phyloP scores from a whole-genome alignment of 2,329 filamentous ascomycete species.

The Alternaria novae-zelandiae region DNA sequence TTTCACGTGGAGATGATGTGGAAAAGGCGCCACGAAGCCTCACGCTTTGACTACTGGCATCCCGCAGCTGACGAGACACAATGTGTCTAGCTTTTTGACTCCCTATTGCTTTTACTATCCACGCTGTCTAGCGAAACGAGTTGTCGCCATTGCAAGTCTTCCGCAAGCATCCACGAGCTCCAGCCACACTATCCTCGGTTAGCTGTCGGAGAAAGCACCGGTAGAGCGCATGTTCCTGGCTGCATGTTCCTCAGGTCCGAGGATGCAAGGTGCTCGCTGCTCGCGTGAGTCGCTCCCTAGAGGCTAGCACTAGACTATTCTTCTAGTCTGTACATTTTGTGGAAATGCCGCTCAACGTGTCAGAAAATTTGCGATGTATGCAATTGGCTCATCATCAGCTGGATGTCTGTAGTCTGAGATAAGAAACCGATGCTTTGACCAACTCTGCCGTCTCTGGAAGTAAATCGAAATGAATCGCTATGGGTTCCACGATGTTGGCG shows the following conservation, averaged over 20 bases:
- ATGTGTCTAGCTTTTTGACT: constrained; percentile 16
- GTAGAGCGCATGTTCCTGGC: constrained; percentile 16
- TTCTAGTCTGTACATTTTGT: constrained; percentile 9
- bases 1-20: constrained; percentile 36
- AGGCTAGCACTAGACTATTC: constrained; percentile 12
- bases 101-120: constrained; percentile 5
- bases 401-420: not conserved
- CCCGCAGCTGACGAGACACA: constrained; percentile 23
- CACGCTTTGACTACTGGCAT: not conserved
- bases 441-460: not conserved
- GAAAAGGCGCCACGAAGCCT: constrained; percentile 19
- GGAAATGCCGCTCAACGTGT: constrained; percentile 20
- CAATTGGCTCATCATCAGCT: constrained; percentile 15
- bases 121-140: not conserved
- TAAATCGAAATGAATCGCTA: not conserved
- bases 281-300: constrained; percentile 25
- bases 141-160: constrained; percentile 5
- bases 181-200: constrained; percentile 32
- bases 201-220: constrained; percentile 15
- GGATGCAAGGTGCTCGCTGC: constrained; percentile 16
- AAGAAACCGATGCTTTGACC: not conserved
- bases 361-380: constrained; percentile 26
- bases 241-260: constrained; percentile 33
- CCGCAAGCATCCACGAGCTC: constrained; percentile 18
- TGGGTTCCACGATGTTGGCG: not conserved